Evolutionary conservation across 2,329 filamentous ascomycete species (phyloP).

Genomic region (Knoxdaviesia capensis): DNA sequence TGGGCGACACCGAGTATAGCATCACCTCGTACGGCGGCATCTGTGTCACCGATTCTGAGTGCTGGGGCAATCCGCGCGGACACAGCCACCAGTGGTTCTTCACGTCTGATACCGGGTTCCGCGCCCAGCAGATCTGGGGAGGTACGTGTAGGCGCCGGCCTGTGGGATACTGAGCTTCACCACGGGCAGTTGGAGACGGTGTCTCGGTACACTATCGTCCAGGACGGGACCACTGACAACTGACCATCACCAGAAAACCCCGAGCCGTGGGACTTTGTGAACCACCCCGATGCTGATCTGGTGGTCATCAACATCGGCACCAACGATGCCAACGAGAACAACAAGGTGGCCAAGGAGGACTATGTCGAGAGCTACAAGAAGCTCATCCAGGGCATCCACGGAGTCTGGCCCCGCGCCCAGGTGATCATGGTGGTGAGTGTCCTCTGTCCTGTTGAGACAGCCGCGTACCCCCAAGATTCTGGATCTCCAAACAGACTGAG

Average conservation of each 20-base stretch:
- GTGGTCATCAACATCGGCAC: constrained; percentile 26
- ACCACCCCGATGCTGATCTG: constrained; percentile 19
- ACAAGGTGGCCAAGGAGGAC: constrained; percentile 16
- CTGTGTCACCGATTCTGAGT: constrained; percentile 32
- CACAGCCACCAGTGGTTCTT: constrained; percentile 36
- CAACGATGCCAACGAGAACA: constrained; percentile 22
- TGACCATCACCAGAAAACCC: constrained; percentile 13
- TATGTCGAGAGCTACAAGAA: constrained; percentile 21
- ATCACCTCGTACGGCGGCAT: constrained; percentile 39
- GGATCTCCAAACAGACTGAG: neutral
- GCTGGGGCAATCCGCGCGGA: constrained; percentile 29
- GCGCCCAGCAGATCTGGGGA: constrained; percentile 21
- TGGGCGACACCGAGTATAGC: constrained; percentile 37
- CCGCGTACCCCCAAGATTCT: neutral
- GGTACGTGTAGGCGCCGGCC: constrained; percentile 11
- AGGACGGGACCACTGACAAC: too few species aligned
- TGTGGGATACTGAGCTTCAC: neutral
- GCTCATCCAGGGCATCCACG: constrained; percentile 24
- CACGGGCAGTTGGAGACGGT: too few species aligned
- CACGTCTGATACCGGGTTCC: constrained; percentile 29
- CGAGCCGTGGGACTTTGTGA: constrained; percentile 23
- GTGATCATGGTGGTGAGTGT: constrained; percentile 20
- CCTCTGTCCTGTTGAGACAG: neutral
- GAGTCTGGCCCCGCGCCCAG: constrained; percentile 23
- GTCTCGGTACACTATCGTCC: too few species aligned